Conservation (phyloP, 495 filamentous ascomycete genomes). For the Aspergillus leporis region DNA sequence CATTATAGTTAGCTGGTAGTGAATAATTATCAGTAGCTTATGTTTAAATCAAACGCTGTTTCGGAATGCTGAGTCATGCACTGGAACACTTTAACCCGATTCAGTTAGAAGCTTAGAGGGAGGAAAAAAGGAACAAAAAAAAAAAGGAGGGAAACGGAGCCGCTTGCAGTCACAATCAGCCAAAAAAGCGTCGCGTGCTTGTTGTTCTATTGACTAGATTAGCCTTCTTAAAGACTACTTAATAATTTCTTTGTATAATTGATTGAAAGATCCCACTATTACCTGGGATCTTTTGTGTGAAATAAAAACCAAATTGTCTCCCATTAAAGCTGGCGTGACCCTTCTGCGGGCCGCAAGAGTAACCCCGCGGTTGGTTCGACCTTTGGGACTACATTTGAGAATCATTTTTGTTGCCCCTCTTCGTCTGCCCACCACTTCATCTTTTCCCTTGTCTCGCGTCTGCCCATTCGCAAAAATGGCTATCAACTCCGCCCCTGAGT, state of each 20-base stretch:
- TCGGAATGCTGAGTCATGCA: background rate
- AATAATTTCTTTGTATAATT: background rate
- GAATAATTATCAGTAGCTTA: background rate
- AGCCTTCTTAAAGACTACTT: background rate
- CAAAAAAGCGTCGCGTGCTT: background rate
- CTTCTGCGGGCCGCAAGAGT: conserved; percentile 36
- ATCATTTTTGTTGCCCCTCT: conserved; percentile 38
- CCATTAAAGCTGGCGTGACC: conserved; percentile 25
- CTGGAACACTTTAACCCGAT: background rate
- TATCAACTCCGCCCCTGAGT: conserved; percentile 49
- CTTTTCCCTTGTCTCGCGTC: conserved; percentile 20
- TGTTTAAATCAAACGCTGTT: background rate
- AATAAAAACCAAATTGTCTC: conserved; percentile 31
- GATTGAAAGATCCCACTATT: background rate
- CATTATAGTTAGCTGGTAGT: background rate
- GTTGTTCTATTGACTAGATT: background rate
- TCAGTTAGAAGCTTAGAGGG: background rate
- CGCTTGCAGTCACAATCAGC: background rate
- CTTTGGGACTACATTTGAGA: conserved; percentile 8
- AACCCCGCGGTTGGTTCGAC: conserved; percentile 36
- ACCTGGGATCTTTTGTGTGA: background rate
- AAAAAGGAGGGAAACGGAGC: too few relatives aligned
- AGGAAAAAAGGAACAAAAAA: background rate
- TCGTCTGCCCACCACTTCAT: conserved; percentile 30
- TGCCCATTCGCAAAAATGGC: conserved; percentile 43